Evolutionary conservation across 768 basidiomycete genomes (phyloP), one percentile per base, ranked within the genome.

Genomic region (Phanerodontia chrysosporium): DNA sequence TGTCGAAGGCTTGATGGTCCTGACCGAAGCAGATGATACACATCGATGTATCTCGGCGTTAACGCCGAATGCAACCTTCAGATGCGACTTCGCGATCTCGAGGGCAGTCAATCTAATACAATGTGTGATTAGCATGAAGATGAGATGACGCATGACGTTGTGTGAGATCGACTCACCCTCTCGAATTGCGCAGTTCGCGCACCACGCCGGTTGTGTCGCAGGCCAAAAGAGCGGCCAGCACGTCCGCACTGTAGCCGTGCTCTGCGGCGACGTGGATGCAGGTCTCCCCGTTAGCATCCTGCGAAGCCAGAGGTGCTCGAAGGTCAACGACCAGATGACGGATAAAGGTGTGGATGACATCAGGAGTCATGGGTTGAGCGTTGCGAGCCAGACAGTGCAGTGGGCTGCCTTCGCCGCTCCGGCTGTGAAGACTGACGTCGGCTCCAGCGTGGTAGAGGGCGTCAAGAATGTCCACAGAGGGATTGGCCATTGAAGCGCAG

Each of bases 201-300:
- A 85, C 78, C 1, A 74, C 67, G 45, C 83, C 80, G 14, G 76
- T 79, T 0, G 74, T 72, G 67, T 92, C 90, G 62, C 82, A 86
- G 46, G 86, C 81, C 48, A 92, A 76, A 58, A 92, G 75, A 44
- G 86, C 79, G 55, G 77, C 75, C 44, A 91, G 71, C 21, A 90
- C 70, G 55, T 86, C 84, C 21, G 84, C 72, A 70, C 80, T 88
- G 56, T 80, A 74, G 48, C 89, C 90, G 63, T 83, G 82, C 65
- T 90, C 88, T 13, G 90, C 90, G 49, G 89, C 89, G 60, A 90
- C 75, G 74, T 92, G 90, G 51, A 92, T 77, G 75, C 88, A 90
- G 2, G 90, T 91, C 67, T 92, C 89, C 63, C 83, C 83, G 55
- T 85, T 72, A 62, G 74, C 80, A 70, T 91, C 87, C 48, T 77